These are phyloP conservation scores for Acanthamoeba sp. DNA, from an alignment of 208 protist species.

Conservation along the genomic window DNA sequence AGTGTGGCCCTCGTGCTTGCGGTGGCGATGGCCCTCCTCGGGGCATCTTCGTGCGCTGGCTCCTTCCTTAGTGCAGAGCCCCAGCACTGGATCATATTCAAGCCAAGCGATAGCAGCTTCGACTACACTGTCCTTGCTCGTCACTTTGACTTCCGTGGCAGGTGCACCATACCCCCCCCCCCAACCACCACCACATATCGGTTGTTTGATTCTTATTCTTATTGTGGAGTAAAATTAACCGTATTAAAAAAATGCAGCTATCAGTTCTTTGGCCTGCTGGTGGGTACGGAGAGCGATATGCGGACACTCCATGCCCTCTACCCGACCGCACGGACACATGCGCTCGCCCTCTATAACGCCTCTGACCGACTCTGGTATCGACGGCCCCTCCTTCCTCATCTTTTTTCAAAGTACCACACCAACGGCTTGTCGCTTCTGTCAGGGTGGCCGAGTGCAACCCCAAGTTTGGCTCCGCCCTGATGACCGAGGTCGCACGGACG, in stretches of 20 bases:
- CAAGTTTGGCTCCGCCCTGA: background rate
- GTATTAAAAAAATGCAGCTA: background rate
- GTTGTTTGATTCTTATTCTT: background rate
- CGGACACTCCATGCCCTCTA: background rate
- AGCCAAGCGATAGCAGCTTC: background rate
- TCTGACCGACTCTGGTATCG: background rate
- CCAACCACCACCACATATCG: background rate
- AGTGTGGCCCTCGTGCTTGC: background rate
- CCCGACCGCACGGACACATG: background rate
- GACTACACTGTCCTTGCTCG: background rate
- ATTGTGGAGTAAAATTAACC: background rate
- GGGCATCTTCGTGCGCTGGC: background rate
- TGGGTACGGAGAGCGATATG: background rate
- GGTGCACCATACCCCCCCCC: background rate
- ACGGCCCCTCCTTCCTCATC: background rate
- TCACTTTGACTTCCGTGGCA: conserved; percentile 27
- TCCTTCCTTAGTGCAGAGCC: background rate
- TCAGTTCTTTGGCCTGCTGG: conserved; percentile 23
- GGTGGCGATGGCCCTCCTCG: background rate
- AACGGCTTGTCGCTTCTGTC: background rate
- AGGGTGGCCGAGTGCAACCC: conserved; percentile 4
- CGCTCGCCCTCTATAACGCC: background rate
- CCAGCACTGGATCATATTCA: background rate
- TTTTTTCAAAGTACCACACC: too few species aligned
- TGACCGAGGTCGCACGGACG: background rate